Evolutionary conservation across 2,329 filamentous ascomycete species (phyloP), one percentile per base, ranked within the genome.

Genomic region (Clonostachys solani): DNA sequence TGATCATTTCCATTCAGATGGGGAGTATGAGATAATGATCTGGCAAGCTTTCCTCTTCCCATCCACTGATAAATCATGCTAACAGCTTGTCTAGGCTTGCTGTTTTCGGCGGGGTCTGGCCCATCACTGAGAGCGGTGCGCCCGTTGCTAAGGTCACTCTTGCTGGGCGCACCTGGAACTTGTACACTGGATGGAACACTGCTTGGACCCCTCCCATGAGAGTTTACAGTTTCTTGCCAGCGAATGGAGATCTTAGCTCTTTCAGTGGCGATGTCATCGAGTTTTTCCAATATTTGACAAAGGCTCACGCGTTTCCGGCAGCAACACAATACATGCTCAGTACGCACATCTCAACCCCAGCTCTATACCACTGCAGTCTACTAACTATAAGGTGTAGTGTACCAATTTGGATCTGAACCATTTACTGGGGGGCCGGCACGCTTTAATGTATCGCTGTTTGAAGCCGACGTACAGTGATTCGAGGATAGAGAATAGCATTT

Each of bases 11-110:
- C 62, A 56, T 45, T 57, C 49, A 38, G 67, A 68, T 16, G 69
- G 76, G 2, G 63, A 64, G 33, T 83, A 80, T 56, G 82, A 86
- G 63, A 68, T 85, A 54, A 86, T 86, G 82, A 73, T 86, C 53
- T 86, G 82, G 82, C 60, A 44, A 35, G 53, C 10, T n/a, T 10
- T 36, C n/a, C 10, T 10, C 34, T 36, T 36, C 34, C 34, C 34
- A 36, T 10, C n/a, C n/a, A n/a, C 10, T n/a, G 34, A n/a, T 36
- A n/a, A n/a, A 36, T 36, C 10, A 10, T 36, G 34, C 10, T 10
- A 36, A 23, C 16, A 33, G 35, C 13, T 23, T 33, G 17, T 41
- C 40, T n/a, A 77, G 77, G 33, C 62, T 82, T 41, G 79, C 76
- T 23, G 74, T 75, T 44, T 78, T 77, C 3, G 78, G 79, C 5